Evolutionary conservation across 163 green algal species (phyloP).

Genomic region (Volvox carteri): DNA sequence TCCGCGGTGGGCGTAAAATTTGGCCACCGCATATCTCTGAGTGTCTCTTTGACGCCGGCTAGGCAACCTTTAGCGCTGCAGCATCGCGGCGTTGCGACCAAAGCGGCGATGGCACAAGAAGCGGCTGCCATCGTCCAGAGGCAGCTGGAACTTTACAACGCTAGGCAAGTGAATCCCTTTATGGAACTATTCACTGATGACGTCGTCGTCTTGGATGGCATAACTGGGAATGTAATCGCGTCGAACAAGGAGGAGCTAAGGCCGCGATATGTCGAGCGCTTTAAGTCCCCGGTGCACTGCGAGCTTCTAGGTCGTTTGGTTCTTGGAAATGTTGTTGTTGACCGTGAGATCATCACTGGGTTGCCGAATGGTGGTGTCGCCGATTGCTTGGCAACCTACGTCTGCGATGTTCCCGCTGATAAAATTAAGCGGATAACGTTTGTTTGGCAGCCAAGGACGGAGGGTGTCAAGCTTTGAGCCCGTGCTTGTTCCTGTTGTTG

Average conservation of each 20-base stretch:
- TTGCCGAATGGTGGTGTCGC: conserved; percentile 53
- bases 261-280: conserved; percentile 59
- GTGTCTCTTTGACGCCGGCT: background rate
- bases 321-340: conserved; percentile 55
- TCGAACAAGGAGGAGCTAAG: conserved; percentile 53
- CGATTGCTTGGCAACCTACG: conserved; percentile 62
- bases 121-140: conserved; percentile 22
- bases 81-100: background rate
- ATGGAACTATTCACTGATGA: conserved; percentile 61
- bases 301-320: conserved; percentile 59
- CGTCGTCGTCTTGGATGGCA: conserved; percentile 31
- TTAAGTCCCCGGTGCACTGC: conserved; percentile 58
- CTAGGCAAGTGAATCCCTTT: conserved; percentile 47
- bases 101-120: conserved; percentile 38
- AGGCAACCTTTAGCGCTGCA: background rate
- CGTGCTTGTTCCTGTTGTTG: background rate
- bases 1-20: background rate
- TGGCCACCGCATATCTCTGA: background rate
- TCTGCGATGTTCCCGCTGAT: conserved; percentile 12
- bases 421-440: conserved; percentile 60
- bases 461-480: conserved; percentile 51
- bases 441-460: conserved; percentile 55
- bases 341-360: conserved; percentile 61
- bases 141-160: conserved; percentile 61
- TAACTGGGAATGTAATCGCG: conserved; percentile 47